These are phyloP conservation scores for Melampsora occidentalis DNA, from an alignment of 1,284 basidiomycete genomes.

Conservation along the genomic window DNA sequence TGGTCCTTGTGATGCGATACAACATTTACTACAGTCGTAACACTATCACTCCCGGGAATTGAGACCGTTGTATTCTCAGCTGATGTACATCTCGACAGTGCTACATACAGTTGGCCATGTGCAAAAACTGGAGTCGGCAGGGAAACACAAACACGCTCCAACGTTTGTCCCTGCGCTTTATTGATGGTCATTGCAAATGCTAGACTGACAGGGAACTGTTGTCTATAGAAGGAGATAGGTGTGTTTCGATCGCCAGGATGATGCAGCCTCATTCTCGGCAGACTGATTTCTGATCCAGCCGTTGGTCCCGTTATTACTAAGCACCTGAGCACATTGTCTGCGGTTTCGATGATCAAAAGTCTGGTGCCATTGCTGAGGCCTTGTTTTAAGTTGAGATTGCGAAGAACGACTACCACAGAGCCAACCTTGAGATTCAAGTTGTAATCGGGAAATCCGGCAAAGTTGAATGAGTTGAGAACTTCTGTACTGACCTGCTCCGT, in stretches of 20 bases:
- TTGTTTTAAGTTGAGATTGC: not conserved
- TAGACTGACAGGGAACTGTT: conserved; percentile 5
- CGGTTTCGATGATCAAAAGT: not conserved
- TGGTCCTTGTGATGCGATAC: too few relatives aligned
- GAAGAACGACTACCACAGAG: not conserved
- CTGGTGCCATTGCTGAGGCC: conserved; percentile 13
- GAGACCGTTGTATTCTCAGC: too few relatives aligned
- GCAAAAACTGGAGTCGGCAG: not conserved
- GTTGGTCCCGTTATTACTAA: not conserved
- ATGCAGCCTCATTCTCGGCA: conserved; percentile 11
- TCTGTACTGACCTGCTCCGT: too few relatives aligned
- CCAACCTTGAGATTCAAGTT: conserved; percentile 4
- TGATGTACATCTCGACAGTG: too few relatives aligned
- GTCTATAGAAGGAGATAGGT: not conserved
- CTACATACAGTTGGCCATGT: too few relatives aligned
- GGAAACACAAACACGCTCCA: not conserved
- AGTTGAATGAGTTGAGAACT: too few relatives aligned
- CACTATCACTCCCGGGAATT: too few relatives aligned
- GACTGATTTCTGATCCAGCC: not conserved
- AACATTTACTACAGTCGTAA: too few relatives aligned
- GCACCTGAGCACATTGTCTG: not conserved
- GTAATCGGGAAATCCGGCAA: too few relatives aligned
- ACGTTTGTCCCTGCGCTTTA: conserved; percentile 12
- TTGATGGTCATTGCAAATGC: conserved; percentile 17
- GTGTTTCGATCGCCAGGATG: not conserved